These are phyloP conservation scores for Castanea sativa DNA, from an alignment of 306 rosid species.

Conservation along the genomic window DNA sequence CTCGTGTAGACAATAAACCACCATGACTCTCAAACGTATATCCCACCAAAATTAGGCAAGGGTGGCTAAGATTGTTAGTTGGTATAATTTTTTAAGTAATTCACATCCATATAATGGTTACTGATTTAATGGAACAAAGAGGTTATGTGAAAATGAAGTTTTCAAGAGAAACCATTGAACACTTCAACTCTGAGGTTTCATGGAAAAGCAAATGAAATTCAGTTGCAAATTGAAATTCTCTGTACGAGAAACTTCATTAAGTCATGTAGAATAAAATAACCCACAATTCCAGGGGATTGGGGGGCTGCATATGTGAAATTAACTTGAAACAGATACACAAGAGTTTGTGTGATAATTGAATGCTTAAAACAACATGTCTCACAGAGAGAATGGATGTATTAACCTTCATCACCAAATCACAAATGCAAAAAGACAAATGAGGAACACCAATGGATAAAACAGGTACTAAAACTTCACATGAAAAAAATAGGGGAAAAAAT, in stretches of 20 bases:
- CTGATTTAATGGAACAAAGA: not conserved
- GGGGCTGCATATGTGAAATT: no score
- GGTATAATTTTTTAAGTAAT: not conserved
- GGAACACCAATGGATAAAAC: not conserved
- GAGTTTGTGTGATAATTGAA: no score
- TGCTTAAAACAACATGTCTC: no score
- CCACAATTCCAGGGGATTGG: not conserved
- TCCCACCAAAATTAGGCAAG: not conserved
- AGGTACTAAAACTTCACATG: not conserved
- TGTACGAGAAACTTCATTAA: not conserved
- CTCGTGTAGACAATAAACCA: slow-evolving; percentile 6
- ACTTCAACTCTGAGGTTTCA: not conserved
- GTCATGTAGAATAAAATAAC: not conserved
- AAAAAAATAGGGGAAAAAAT: not conserved
- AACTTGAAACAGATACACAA: no score
- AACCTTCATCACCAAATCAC: not conserved
- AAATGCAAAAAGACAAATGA: not conserved
- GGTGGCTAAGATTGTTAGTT: not conserved
- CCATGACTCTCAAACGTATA: slow-evolving; percentile 4
- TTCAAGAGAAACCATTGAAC: not conserved
- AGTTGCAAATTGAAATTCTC: not conserved
- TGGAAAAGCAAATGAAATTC: not conserved
- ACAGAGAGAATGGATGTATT: no score
- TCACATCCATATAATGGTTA: not conserved
- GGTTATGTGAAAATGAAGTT: no score